Base-by-base conservation (phyloP, 306 rosid genomes). In the Citrullus mucosospermus region DNA sequence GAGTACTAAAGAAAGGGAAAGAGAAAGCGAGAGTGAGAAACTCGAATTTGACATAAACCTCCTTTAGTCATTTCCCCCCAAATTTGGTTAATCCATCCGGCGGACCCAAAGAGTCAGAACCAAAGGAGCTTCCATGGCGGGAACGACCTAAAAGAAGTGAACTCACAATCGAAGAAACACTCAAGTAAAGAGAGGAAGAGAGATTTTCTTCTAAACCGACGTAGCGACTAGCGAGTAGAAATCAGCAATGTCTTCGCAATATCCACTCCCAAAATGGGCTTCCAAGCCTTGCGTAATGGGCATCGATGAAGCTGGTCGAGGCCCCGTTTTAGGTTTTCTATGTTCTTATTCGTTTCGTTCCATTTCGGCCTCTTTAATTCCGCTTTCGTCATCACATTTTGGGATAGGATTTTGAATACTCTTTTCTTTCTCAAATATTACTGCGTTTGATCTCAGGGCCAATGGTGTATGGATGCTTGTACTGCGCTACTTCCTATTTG, bases 261-360 rank as follows among this genome's bases (percentile, higher is more conserved):
- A 63, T 14, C 38, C 68, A 60, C 74, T 86, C 68, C 93, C 92
- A 7, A 74, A 84, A 81, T 94, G 98, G 98, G 88, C 93, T 22
- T 88, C 96, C 0, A 77, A 86, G 71, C 91, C 98, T 69, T 94
- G 98, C 86, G 90, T 87, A 6, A 92, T 94, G 98, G 98, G 98
- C 75, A 94, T 94, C 61, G 96, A 92, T 73, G 98, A 94, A 86
- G 98, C 98, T 62, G 98, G 98, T 79, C 88, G 98, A 80, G 98
- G 98, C 80, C 98, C 98, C 16, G 98, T 92, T 77, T 60, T 94
- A 83, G 98, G 96, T 91, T 80, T 59, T 68, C 65, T 34, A 7
- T 4, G 22, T 58, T 39, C 73, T 51, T 39, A 6, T 53, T 16
- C 36, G 28, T 7, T 41, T 28, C 7, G 3, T 25, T 34, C 4